phyloP scores from a whole-genome alignment of 768 basidiomycete species.

The Mycena galericulata region DNA sequence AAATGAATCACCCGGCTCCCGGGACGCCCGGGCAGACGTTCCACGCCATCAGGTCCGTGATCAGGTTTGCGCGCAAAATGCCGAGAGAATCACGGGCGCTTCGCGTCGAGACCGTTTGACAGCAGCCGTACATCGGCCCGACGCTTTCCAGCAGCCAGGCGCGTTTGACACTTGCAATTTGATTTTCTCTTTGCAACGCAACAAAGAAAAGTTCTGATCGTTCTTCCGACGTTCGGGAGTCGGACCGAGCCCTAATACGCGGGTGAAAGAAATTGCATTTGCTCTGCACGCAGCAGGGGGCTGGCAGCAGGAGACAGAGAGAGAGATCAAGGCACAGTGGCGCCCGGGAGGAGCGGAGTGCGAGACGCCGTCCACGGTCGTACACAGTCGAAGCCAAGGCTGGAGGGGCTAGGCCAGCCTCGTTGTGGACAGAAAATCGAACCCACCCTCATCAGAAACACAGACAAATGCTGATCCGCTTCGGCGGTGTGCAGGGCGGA shows the following conservation, averaged over 20 bases:
- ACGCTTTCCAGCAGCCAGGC: constrained; percentile 4
- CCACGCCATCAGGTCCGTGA: neutral
- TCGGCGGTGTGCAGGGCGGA: too few species aligned
- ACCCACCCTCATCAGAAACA: too few species aligned
- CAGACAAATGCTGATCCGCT: too few species aligned
- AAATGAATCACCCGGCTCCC: too few species aligned
- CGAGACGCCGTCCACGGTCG: too few species aligned
- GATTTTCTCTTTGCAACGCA: neutral
- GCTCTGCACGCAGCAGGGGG: too few species aligned
- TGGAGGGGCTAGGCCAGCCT: too few species aligned
- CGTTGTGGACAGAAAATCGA: too few species aligned
- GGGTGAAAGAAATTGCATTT: neutral
- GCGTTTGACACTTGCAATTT: neutral
- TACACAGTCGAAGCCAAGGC: too few species aligned
- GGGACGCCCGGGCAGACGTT: constrained; percentile 14
- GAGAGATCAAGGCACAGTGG: too few species aligned
- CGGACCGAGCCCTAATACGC: constrained; percentile 1
- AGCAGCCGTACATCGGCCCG: constrained; percentile 4
- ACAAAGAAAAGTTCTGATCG: too few species aligned
- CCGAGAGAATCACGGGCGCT: constrained; percentile 16
- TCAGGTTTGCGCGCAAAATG: neutral
- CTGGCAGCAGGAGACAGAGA: neutral
- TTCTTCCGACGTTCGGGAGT: neutral
- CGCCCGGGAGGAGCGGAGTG: too few species aligned
- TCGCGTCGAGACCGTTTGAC: constrained; percentile 2